Conservation (phyloP, 2,329 filamentous ascomycete species). For the Fusarium piperis region DNA sequence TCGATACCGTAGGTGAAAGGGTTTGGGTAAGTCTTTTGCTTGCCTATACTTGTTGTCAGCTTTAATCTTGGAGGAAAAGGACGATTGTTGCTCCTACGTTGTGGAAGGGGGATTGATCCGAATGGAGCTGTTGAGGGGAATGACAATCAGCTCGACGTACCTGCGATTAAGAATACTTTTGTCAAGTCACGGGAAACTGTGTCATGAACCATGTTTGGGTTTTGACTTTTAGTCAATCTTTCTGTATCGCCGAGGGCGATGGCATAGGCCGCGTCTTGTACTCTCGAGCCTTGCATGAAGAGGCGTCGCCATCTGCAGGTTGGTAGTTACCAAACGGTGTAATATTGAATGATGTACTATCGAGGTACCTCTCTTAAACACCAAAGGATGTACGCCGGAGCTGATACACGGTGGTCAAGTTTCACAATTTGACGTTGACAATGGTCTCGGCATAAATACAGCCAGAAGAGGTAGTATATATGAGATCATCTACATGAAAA, state of each 20-base stretch:
- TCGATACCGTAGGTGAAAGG: neutral
- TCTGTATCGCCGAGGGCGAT: neutral
- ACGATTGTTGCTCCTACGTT: neutral
- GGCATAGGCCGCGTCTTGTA: neutral
- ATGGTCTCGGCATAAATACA: neutral
- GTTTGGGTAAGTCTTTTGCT: neutral
- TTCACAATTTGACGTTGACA: neutral
- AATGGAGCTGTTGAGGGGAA: neutral
- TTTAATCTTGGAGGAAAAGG: neutral
- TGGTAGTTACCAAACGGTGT: neutral
- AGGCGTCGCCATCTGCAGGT: neutral
- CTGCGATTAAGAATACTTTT: neutral
- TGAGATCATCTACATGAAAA: neutral
- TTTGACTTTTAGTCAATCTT: neutral
- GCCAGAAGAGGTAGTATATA: neutral
- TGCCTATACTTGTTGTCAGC: neutral
- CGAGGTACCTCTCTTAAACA: neutral
- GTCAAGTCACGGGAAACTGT: neutral
- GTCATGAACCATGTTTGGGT: neutral
- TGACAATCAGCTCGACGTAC: neutral
- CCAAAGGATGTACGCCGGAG: neutral
- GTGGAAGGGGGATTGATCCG: neutral
- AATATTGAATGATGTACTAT: neutral
- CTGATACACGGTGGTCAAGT: too few relatives aligned
- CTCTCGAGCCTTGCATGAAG: neutral